Percentiles rank a stretch among this genome's conserved stretches.
Evolutionary conservation across 768 basidiomycete species (phyloP).

Genomic region (Austroboletus festivus): DNA sequence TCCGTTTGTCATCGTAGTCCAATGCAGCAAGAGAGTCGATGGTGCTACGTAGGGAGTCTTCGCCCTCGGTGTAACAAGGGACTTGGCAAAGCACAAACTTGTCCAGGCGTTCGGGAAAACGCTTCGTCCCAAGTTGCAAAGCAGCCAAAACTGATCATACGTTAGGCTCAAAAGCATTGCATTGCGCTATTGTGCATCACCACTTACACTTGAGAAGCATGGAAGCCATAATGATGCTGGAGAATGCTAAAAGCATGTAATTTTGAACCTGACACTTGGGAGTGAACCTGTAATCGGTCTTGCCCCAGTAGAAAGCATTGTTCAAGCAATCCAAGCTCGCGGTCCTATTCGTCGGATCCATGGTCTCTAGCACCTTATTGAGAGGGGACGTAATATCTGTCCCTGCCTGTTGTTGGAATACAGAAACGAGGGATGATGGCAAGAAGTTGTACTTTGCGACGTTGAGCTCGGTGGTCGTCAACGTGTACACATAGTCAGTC

Average conservation of each 20-base stretch:
- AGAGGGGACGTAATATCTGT: constrained; percentile 55
- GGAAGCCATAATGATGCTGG: constrained; percentile 53
- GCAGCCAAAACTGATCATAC: constrained; percentile 54
- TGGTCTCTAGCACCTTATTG: constrained; percentile 40
- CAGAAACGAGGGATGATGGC: constrained; percentile 41
- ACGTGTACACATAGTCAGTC: constrained; percentile 64
- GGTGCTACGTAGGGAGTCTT: constrained; percentile 65
- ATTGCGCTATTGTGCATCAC: constrained; percentile 1
- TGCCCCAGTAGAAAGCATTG: constrained; percentile 57
- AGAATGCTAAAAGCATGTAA: constrained; percentile 53
- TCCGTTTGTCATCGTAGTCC: constrained; percentile 70
- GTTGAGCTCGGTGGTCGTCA: constrained; percentile 40
- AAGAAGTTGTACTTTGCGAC: constrained; percentile 51
- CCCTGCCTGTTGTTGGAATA: constrained; percentile 59
- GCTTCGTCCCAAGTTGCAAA: constrained; percentile 56
- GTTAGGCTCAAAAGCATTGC: constrained; percentile 13
- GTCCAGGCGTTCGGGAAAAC: constrained; percentile 62
- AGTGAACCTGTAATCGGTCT: constrained; percentile 55
- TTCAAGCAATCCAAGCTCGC: constrained; percentile 51
- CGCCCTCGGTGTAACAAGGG: constrained; percentile 71
- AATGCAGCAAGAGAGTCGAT: constrained; percentile 64
- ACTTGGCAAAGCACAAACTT: constrained; percentile 70
- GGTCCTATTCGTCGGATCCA: constrained; percentile 39
- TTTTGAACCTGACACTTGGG: constrained; percentile 61
- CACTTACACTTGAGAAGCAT: constrained; percentile 58